Evolutionary conservation across 192 early-diverging fungal species (phyloP).

Genomic region (Spizellomyces sp.): DNA sequence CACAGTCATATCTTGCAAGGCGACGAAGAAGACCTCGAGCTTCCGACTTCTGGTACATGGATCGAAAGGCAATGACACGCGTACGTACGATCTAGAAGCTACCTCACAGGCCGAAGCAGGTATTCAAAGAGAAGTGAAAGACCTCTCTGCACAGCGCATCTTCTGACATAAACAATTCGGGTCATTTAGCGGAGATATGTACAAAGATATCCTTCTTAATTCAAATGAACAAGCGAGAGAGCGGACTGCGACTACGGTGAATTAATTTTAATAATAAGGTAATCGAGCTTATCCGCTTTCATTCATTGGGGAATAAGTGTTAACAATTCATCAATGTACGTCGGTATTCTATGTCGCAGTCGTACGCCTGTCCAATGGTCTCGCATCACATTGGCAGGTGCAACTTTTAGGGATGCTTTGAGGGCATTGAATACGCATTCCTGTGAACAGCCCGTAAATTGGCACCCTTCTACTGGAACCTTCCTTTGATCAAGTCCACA

Average conservation of each 20-base stretch:
- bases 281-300: too few species aligned
- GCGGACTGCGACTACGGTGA: conserved; percentile 1
- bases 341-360: conserved; percentile 18
- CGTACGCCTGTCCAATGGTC: conserved; percentile 20
- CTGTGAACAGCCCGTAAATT: conserved; percentile 6
- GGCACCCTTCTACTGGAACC: neutral
- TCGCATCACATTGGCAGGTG: conserved; percentile 8
- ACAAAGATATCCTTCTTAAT: conserved; percentile 40
- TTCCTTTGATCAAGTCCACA: neutral
- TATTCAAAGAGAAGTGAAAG: conserved; percentile 12
- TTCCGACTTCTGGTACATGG: conserved; percentile 43
- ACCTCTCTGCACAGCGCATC: neutral
- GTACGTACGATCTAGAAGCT: conserved; percentile 48
- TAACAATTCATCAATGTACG: conserved; percentile 25
- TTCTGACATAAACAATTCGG: neutral
- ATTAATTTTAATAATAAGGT: neutral
- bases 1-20: conserved; percentile 44
- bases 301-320: neutral
- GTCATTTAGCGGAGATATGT: conserved; percentile 42
- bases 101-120: conserved; percentile 40
- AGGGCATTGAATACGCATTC: conserved; percentile 35
- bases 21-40: conserved; percentile 34
- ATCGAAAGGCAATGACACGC: conserved; percentile 16
- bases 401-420: neutral
- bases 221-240: conserved; percentile 40